Evolutionary conservation across 192 early-diverging fungal species (phyloP).

Genomic region (Coemansia sp.): DNA sequence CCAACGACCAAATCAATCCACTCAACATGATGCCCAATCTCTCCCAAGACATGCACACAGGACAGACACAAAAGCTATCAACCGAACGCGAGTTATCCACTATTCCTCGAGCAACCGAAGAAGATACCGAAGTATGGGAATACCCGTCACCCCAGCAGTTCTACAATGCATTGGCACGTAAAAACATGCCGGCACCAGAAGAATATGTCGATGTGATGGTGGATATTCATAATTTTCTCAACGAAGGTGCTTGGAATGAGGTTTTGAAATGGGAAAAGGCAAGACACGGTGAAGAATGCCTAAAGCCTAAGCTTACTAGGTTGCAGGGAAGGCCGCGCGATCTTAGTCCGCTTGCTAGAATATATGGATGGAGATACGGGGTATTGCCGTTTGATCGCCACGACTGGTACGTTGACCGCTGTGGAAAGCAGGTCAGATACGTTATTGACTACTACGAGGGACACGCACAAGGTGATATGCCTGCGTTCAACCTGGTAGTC

Average conservation of each 20-base stretch:
- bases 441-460: conserved; percentile 97
- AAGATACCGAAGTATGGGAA: conserved; percentile 64
- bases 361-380: conserved; percentile 57
- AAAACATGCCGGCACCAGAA: conserved; percentile 83
- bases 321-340: conserved; percentile 86
- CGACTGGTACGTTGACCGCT: conserved; percentile 93
- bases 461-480: conserved; percentile 67
- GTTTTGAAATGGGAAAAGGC: conserved; percentile 86
- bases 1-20: conserved; percentile 60
- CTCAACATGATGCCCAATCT: conserved; percentile 91
- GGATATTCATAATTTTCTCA: conserved; percentile 97
- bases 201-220: conserved; percentile 88
- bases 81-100: conserved; percentile 78
- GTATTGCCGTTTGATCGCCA: conserved; percentile 95
- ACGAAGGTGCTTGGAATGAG: conserved; percentile 94
- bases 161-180: conserved; percentile 82
- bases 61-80: conserved; percentile 71
- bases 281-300: conserved; percentile 53
- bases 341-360: conserved; percentile 69
- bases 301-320: conserved; percentile 67
- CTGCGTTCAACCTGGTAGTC: conserved; percentile 92
- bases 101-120: conserved; percentile 55
- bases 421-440: conserved; percentile 88
- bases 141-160: conserved; percentile 92
- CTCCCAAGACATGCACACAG: conserved; percentile 63